Base-by-base conservation (phyloP, 2,329 filamentous ascomycete genomes). In the Aspergillus candidus region DNA sequence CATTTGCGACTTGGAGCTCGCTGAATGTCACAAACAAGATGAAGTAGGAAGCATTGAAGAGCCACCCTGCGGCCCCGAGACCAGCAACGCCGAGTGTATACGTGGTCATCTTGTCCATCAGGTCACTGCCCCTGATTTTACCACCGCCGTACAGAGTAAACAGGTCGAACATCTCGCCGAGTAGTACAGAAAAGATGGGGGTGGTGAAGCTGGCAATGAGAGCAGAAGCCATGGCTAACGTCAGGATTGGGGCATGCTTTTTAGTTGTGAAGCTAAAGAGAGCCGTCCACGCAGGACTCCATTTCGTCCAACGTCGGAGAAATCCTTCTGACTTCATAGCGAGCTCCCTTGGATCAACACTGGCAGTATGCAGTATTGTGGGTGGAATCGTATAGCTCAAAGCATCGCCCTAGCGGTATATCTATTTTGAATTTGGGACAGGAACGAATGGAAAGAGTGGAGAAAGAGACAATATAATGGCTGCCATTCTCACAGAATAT, bases 1-100 rank as follows among this genome's bases (percentile, higher is more conserved):
- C 82, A 37, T 68, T 78, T 29, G 76, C 78, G 0, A 85, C 88
- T 53, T 95, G 88, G 2, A 88, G 57, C 63, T 96, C 90, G 11
- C 90, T 87, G 62, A 93, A 93, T 0, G 77, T 61, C 27, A 91
- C 72, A 82, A 90, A 96, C 0, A 79, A 63, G 1, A 75, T 73
- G 55, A 88, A 83, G 53, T 88, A 85, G 2, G 75, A 60, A 3
- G 78, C 77, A 53, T 86, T 83, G 12, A 83, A 66, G 0, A 88
- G 36, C 80, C 86, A 91, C 37, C 79, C 82, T 0, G 70, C 76
- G 0, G 71, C 62, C 0, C 84, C 88, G 0, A 95, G 63, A 0
- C 71, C 74, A 0, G 80, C 65, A 35, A 95, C 68, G 18, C 80
- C 75, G 18, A 83, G 53, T 37, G 81, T 83, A 69, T 81, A 83